A percentile compares a stretch with the other conserved stretches of the same genome.
Conservation (phyloP, 768 basidiomycete species). For the Mycena vitilis region DNA sequence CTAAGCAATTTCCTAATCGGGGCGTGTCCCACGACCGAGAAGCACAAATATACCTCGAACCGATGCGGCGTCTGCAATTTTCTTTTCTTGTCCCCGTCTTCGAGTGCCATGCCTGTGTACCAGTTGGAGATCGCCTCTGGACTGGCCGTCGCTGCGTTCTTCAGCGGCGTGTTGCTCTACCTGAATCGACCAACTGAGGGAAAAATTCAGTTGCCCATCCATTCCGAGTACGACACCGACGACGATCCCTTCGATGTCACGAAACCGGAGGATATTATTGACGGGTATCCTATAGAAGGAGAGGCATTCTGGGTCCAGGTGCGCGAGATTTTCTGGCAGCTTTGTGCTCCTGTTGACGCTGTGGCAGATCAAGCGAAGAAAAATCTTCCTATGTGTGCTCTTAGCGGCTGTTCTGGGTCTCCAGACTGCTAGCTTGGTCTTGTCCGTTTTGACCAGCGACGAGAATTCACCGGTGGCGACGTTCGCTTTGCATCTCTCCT, state of each 20-base stretch:
- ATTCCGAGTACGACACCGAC: constrained; percentile 41
- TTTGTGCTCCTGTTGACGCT: neutral
- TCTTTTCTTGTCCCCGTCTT: neutral
- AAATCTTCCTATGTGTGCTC: constrained; percentile 60
- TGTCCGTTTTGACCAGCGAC: constrained; percentile 53
- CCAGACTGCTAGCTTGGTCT: constrained; percentile 67
- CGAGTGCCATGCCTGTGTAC: constrained; percentile 64
- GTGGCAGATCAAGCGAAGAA: constrained; percentile 68
- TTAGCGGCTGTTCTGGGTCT: constrained; percentile 61
- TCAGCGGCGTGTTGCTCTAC: constrained; percentile 58
- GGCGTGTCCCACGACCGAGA: no score
- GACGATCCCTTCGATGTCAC: constrained; percentile 79
- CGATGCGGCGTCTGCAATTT: constrained; percentile 3
- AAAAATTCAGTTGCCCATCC: constrained; percentile 62
- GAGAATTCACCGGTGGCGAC: constrained; percentile 46
- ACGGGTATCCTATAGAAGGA: constrained; percentile 75
- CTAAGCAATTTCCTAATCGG: no score
- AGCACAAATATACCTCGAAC: no score
- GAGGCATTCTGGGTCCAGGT: constrained; percentile 70
- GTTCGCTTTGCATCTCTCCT: constrained; percentile 59
- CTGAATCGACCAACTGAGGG: constrained; percentile 56
- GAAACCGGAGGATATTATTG: constrained; percentile 73
- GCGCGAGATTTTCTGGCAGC: constrained; percentile 32
- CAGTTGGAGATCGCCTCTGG: constrained; percentile 66
- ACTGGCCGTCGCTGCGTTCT: constrained; percentile 55